Evolutionary conservation across 257 asterid species (phyloP), one percentile per base, ranked within the genome.

Genomic region (Solanum virginianum): DNA sequence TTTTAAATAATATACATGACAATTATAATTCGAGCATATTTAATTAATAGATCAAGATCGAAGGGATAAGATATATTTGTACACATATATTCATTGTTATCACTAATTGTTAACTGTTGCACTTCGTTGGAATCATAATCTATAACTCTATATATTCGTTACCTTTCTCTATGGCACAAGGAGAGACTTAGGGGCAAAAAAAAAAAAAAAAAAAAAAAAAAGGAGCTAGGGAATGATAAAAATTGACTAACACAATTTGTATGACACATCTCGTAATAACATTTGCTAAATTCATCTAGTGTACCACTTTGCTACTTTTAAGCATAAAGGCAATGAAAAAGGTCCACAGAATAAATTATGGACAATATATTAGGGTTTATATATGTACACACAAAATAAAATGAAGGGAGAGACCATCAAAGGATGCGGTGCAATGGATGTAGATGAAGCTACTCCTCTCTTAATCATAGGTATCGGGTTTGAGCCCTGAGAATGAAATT

Each of bases 351-450:
- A 47, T 22, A 47, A 26, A 18, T 24, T 49, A 14, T 49, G 81
- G 59, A 49, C 41, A 75, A 49, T 75, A 29, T 1, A 75, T 47
- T 75, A 75, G 81, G 60, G 43, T 75, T 47, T 49, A 75, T 14
- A 47, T 49, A 75, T 14, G 14, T 39, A 75, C 1, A 11, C n/a
- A 7, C n/a, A 74, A 22, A 74, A 47, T 47, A 74, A 32, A 32
- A 32, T 32, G 36, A 32, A 3, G 36, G 2, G 36, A 32, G 36
- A 4, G 36, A 32, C 4, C 36, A 32, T 32, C 4, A 32, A 32
- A 32, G 4, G 0, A 32, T 32, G 0, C 3, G 4, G 0, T 32
- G 4, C 3, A 32, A 0, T 32, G 4, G 0, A 32, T 32, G 4
- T 32, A 4, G 36, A 32, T 32, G 36, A 32, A 0, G 0, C 4